Evolutionary conservation across 2,329 filamentous ascomycete species (phyloP), one percentile per base, ranked within the genome.

Genomic region (Colletotrichum sp.): DNA sequence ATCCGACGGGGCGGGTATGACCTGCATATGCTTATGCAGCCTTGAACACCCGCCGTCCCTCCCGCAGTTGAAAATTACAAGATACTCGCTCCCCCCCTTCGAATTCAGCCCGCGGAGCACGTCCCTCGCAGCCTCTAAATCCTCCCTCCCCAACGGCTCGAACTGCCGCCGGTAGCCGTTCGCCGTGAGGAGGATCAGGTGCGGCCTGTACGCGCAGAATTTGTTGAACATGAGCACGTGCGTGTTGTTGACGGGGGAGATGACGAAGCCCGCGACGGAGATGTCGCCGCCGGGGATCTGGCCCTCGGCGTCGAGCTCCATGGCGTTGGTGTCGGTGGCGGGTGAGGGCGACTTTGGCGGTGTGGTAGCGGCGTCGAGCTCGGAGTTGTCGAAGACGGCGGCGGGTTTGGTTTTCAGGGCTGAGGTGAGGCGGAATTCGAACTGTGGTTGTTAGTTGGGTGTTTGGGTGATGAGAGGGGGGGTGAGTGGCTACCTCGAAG

Each of bases 1-100:
- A 73, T 66, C 81, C 79, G 3, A 80, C 80, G 66, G 76, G 13
- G 72, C 77, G 7, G 86, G 86, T 8, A 88, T 79, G 2, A 86
- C 78, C 77, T 90, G 88, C 75, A 90, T 75, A 80, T 89, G 88
- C 79, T 90, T 90, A 77, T 90, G 89, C 65, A 86, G 79, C 12
- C 88, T 79, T 69, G 87, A 89, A 69, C 87, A 88, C 1, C 88
- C 88, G 8, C 85, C 86, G 6, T 81, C 81, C 52, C 83, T 82
- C 1, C 85, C 84, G 79, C 88, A 88, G 77, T 90, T 90, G 81
- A 85, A 90, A 21, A 90, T 85, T 16, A 84, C 80, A 72, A 87
- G 83, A 75, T 86, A 82, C 7, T 83, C 79, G 9, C 77, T 26
- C 5, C 77, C 72, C 21, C 3, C 28, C 7, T 7, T 10, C 65